Base-by-base conservation (phyloP, 129 eudicot species). In the Cynara cardunculus region DNA sequence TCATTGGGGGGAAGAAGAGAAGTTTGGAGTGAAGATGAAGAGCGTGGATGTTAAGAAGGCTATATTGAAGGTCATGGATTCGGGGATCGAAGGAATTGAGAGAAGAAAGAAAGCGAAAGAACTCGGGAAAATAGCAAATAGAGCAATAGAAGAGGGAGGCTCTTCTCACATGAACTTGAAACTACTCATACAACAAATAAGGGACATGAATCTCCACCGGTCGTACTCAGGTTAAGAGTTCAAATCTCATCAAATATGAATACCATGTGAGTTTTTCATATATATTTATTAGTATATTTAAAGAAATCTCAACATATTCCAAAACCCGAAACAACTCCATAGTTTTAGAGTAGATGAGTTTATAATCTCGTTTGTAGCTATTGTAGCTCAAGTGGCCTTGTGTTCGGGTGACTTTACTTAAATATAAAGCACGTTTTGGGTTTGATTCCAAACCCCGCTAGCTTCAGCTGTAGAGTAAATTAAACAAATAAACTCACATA, bases 111-210 rank as follows among this genome's bases (percentile, higher is more conserved):
- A 78, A 76, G 87, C 89, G 0, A 77, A 44, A 46, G 85, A 87
- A 71, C 37, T 87, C 12, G 80, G 81, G 0, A 62, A 79, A 28
- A 72, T 82, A 31, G 93, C 89, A 31, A 87, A 76, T 49, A 84
- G 72, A 2, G 83, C 89, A 21, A 44, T 85, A 5, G 75, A 80
- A 39, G 90, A 84, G 22, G 93, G 89, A 31, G 93, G 93, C 3
- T 89, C 93, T 14, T 89, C 90, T n/a, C 66, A 80, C 64, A 24
- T 61, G 65, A 87, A 87, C 39, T 18, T 84, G 72, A 84, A 69
- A 22, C 24, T 70, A 21, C 16, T 87, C 4, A 84, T 87, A 41
- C 80, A 83, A 83, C 85, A 83, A 46, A 72, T 72, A 28, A 67
- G 65, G 24, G 65, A 6, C 10, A 18, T 56, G 10, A 56, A 56